These are phyloP conservation scores for Allium fistulosum DNA, from an alignment of 106 monocot species.

Conservation along the genomic window DNA sequence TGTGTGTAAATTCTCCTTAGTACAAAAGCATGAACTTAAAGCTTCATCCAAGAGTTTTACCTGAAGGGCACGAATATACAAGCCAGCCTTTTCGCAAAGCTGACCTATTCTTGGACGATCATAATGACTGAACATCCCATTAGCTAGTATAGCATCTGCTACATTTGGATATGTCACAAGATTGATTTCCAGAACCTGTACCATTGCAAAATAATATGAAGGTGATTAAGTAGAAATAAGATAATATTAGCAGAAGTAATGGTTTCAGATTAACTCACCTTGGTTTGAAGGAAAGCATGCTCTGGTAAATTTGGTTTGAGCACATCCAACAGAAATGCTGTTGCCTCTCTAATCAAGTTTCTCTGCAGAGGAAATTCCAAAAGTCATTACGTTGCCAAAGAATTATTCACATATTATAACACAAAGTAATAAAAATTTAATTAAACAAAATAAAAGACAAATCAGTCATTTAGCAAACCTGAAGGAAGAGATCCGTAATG, in stretches of 20 bases:
- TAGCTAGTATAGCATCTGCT: conserved; percentile 98
- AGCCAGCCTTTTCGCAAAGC: conserved; percentile 95
- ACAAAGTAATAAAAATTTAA: background rate
- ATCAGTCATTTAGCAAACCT: conserved; percentile 33
- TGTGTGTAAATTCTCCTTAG: background rate
- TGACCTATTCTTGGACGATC: conserved; percentile 96
- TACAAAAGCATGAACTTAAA: background rate
- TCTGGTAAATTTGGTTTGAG: conserved; percentile 96
- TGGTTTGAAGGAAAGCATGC: conserved; percentile 97
- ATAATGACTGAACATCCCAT: conserved; percentile 99
- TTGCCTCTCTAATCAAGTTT: conserved; percentile 95
- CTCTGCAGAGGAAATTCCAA: conserved; percentile 43
- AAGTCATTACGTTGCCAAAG: background rate
- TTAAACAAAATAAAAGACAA: background rate
- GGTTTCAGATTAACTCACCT: conserved; percentile 28
- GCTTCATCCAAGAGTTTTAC: conserved; percentile 19
- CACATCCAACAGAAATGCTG: conserved; percentile 96
- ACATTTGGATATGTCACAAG: conserved; percentile 99
- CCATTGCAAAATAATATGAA: background rate
- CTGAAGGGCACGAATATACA: conserved; percentile 92
- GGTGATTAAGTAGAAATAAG: background rate
- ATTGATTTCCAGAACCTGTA: conserved; percentile 96
- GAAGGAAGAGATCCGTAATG: conserved; percentile 96
- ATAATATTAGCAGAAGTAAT: background rate
- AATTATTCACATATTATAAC: background rate